Conservation (phyloP, 2,329 filamentous ascomycete species). For the Ophiocordyceps camponoti-saundersi region DNA sequence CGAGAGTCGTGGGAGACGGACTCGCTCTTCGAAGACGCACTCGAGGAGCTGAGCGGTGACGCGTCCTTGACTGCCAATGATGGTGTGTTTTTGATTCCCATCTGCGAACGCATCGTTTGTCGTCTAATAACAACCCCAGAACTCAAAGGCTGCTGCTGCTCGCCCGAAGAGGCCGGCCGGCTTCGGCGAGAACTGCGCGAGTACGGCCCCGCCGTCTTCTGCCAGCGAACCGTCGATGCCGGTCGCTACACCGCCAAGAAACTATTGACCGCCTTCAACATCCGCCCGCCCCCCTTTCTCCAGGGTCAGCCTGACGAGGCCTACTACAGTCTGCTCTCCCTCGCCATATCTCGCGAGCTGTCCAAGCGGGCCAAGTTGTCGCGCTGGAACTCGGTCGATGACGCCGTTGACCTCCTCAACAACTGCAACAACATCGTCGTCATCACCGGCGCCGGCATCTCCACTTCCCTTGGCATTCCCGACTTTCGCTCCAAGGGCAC, state of each 20-base stretch:
- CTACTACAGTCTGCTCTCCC: slow-evolving; percentile 58
- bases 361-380: slow-evolving; percentile 64
- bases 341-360: slow-evolving; percentile 66
- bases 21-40: slow-evolving; percentile 44
- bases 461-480: slow-evolving; percentile 88
- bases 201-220: slow-evolving; percentile 64
- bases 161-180: slow-evolving; percentile 48
- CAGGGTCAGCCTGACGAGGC: slow-evolving; percentile 50
- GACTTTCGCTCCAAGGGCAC: slow-evolving; percentile 92
- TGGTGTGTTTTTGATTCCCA: slow-evolving; percentile 17
- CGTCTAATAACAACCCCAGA: too few species aligned
- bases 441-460: slow-evolving; percentile 90
- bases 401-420: slow-evolving; percentile 64
- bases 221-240: slow-evolving; percentile 51
- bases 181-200: slow-evolving; percentile 57
- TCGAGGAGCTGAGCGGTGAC: slow-evolving; percentile 41
- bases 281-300: slow-evolving; percentile 57
- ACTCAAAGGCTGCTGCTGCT: slow-evolving; percentile 23
- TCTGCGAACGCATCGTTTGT: too few species aligned
- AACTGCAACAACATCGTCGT: slow-evolving; percentile 74
- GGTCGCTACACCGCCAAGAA: slow-evolving; percentile 62
- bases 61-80: slow-evolving; percentile 15
- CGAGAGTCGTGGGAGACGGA: slow-evolving; percentile 45
- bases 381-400: slow-evolving; percentile 71
- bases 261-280: slow-evolving; percentile 71